A percentile compares a stretch with the other conserved stretches of the same genome.
These are phyloP conservation scores for Ustilago loliicola DNA, from an alignment of 1,284 basidiomycete species.

Conservation along the genomic window DNA sequence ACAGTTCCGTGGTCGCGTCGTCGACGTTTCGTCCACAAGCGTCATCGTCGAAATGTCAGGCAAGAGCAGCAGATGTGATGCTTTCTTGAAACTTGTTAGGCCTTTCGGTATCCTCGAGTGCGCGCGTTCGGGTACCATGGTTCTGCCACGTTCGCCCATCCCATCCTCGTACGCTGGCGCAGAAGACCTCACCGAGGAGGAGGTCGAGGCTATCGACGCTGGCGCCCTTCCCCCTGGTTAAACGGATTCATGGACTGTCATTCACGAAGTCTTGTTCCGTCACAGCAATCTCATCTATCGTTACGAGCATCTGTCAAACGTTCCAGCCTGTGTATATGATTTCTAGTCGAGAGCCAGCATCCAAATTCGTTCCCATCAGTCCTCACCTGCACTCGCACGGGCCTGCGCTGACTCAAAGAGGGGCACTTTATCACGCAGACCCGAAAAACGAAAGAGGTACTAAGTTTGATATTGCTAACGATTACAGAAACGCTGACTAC, in stretches of 20 bases:
- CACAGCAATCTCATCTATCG: not conserved
- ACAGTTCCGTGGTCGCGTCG: conserved; percentile 93
- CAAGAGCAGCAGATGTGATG: conserved; percentile 90
- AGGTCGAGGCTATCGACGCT: conserved; percentile 63
- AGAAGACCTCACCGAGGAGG: conserved; percentile 58
- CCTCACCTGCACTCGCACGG: no score
- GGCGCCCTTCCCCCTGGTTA: conserved; percentile 68
- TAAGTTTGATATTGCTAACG: conserved; percentile 3
- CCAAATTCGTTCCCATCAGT: not conserved
- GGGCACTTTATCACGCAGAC: not conserved
- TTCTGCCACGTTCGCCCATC: conserved; percentile 67
- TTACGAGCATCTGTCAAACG: not conserved
- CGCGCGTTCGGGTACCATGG: conserved; percentile 79
- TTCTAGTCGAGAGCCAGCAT: not conserved
- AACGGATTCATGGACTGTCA: not conserved
- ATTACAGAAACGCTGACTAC: not conserved
- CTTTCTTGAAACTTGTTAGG: conserved; percentile 90
- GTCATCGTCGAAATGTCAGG: conserved; percentile 95
- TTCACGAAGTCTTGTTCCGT: not conserved
- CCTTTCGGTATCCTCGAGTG: conserved; percentile 96
- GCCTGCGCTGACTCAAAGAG: not conserved
- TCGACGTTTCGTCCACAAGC: conserved; percentile 93
- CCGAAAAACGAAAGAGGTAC: not conserved
- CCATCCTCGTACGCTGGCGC: conserved; percentile 61
- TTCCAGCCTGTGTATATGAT: not conserved